Base-by-base conservation (phyloP, 768 basidiomycete species). In the Pisolithus orientalis region DNA sequence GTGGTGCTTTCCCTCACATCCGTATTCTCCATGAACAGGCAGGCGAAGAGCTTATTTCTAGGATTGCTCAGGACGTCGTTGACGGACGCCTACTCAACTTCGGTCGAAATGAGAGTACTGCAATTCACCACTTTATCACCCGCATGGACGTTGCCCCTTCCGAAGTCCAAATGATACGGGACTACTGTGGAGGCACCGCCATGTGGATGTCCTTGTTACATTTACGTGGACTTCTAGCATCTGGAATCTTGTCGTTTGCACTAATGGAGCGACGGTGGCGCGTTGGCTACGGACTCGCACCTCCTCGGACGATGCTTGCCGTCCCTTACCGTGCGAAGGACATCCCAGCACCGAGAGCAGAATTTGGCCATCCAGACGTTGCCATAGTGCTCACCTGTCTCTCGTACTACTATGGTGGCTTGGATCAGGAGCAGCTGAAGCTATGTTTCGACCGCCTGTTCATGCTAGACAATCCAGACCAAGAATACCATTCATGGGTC, bases 291-390 rank as follows among this genome's bases (percentile, higher is more conserved):
- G 71, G 71, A 6, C 67, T 69, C n/a, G 54, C 70, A 39, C 62
- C 53, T 5, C 5, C 37, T 14, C 68, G 71, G 14, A 71, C 73
- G 0, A 58, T 61, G 59, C 56, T 72, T 4, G 71, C 71, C 0
- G 73, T 72, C 1, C 71, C 71, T 0, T 72, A 72, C 28, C 59
- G 71, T 1, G 73, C 71, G 0, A 72, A 70, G 49, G 73, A 74
- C 24, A 56, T 70, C n/a, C 71, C 71, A 0, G 59, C 72, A 8
- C 53, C 59, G 44, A 59, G 66, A 32, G 72, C 71, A 17, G 73
- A 74, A 24, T 72, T 72, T 39, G 70, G 68, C 2, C 71, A 74
- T 45, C 73, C 73, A 0, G 71, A 72, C 21, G 51, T 72, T 10
- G 61, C 62, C 6, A 60, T 74, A 44, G 51, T 59, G 13, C 63